These are phyloP conservation scores for Teunomyces barrocoloradensis DNA, from an alignment of 805 yeast species.

Conservation along the genomic window DNA sequence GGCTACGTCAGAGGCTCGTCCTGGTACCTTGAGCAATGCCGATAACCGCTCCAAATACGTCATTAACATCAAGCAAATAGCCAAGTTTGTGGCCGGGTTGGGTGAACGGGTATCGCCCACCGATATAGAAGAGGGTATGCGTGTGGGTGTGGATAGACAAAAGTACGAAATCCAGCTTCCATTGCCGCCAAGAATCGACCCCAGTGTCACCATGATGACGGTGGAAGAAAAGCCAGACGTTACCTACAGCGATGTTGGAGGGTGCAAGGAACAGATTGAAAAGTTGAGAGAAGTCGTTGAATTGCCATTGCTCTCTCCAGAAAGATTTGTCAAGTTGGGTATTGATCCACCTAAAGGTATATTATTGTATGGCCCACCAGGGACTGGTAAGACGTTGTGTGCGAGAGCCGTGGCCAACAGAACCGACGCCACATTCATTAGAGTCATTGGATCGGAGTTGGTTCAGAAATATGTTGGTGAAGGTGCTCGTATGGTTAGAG, in stretches of 20 bases:
- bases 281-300: conserved; percentile 95
- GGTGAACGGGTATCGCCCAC: conserved; percentile 98
- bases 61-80: conserved; percentile 95
- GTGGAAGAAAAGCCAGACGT: conserved; percentile 99
- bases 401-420: conserved; percentile 99
- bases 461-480: conserved; percentile 99
- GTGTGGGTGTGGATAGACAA: conserved; percentile 97
- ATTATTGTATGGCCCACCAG: conserved; percentile 95
- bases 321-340: conserved; percentile 93
- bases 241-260: conserved; percentile 97
- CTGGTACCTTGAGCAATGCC: conserved; percentile 48
- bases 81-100: conserved; percentile 93
- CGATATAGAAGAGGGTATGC: conserved; percentile 98
- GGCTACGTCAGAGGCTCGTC: conserved; percentile 39
- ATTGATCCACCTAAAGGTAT: conserved; percentile 99
- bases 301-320: conserved; percentile 90
- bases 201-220: conserved; percentile 99
- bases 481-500: conserved; percentile 99
- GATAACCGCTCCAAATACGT: conserved; percentile 91
- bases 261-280: conserved; percentile 97
- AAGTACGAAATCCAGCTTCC: conserved; percentile 97
- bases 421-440: conserved; percentile 97
- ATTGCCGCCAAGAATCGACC: conserved; percentile 96
- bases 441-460: conserved; percentile 97
- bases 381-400: conserved; percentile 97